phyloP scores from a whole-genome alignment of 805 yeast species.

The Yamadazyma laniorum region DNA sequence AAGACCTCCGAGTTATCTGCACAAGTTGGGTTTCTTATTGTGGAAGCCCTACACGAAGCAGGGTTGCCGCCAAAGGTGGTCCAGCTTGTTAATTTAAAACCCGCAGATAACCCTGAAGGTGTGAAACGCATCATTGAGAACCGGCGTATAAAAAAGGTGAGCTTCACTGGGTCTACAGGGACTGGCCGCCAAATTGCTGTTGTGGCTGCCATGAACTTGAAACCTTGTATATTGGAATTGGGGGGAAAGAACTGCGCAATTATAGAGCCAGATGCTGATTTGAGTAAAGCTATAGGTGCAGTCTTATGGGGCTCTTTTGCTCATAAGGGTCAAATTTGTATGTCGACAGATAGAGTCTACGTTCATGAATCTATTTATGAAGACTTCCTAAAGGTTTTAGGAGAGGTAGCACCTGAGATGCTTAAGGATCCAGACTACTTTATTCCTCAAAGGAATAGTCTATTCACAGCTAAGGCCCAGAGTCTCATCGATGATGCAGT shows the following conservation, averaged over 20 bases:
- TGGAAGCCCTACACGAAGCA: conserved; percentile 32
- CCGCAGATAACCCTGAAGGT: conserved; percentile 20
- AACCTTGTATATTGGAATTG: conserved; percentile 43
- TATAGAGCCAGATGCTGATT: conserved; percentile 31
- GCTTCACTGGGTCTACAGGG: conserved; percentile 47
- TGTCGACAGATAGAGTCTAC: conserved; percentile 41
- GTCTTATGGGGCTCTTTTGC: conserved; percentile 37
- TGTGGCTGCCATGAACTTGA: conserved; percentile 34
- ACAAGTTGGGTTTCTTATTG: conserved; percentile 27
- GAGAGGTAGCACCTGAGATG: conserved; percentile 14
- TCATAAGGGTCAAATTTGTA: conserved; percentile 49
- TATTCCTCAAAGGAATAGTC: conserved; percentile 29
- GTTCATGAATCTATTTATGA: conserved; percentile 36
- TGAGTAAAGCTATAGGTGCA: conserved; percentile 27
- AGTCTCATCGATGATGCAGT: conserved; percentile 36
- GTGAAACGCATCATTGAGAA: conserved; percentile 23
- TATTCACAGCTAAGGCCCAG: conserved; percentile 21
- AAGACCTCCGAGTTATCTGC: conserved; percentile 44
- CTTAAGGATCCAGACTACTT: conserved; percentile 19
- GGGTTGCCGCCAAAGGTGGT: conserved; percentile 39
- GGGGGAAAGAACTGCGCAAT: conserved; percentile 46
- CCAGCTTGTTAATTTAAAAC: conserved; percentile 31
- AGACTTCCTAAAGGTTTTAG: conserved; percentile 21
- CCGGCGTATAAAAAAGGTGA: conserved; percentile 31
- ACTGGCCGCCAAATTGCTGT: conserved; percentile 38